Evolutionary conservation across 345 rosid genomes (phyloP), one percentile per base, ranked within the genome.

Genomic region (Hibiscus trionum): DNA sequence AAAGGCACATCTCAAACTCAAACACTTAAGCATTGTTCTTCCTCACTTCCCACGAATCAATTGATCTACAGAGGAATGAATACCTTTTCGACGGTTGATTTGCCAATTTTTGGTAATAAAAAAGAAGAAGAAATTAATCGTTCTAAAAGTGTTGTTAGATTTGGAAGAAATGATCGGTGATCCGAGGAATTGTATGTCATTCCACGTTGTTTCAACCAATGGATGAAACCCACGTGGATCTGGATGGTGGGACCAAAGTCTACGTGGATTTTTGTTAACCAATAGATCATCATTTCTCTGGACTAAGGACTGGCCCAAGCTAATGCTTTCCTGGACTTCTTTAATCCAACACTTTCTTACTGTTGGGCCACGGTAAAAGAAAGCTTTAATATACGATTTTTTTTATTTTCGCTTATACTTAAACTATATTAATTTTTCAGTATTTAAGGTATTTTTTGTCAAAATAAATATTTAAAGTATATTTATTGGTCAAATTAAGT

Each of bases 201-300:
- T 81, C 71, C 93, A 89, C 93, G 95, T 83, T 74, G 80, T 14
- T 56, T 2, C 0, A 5, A 3, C 95, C 93, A 77, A 88, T 88
- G 0, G 7, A 0, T 47, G 11, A 7, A 0, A 2, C 42, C 75
- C 97, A 88, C 88, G 89, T 89, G 83, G 71, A 1, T 1, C 8
- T 74, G 2, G 21, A 46, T 61, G 11, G 35, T 62, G 39, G 31
- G 53, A 59, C 53, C 72, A 10, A 64, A 19, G 15, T 1, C 52
- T 9, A 17, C 11, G 39, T 50, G 17, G 8, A 55, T 33, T 11
- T 17, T 19, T 7, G 10, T 37, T 0, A 1, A 21, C 76, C 76
- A 85, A 35, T 84, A 15, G 47, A 1, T 16, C 0, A 0, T 10
- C 0, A 9, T 42, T 65, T 21, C 53, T 44, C 11, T 65, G 33